Evolutionary conservation across 257 asterid species (phyloP).

Genomic region (Przewalskia tangutica): DNA sequence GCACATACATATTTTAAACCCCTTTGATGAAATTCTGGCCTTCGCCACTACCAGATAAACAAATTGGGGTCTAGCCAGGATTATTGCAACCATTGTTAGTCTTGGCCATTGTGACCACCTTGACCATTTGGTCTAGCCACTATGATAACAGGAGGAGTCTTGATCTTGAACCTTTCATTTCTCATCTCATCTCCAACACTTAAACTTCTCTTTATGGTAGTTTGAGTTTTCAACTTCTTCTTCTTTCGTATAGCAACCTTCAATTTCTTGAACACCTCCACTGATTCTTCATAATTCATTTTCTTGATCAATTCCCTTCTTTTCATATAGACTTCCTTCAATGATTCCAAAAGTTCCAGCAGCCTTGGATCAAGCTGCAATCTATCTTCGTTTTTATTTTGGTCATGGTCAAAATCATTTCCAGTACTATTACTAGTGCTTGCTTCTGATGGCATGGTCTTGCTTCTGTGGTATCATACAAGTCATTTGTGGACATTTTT

Average conservation of each 20-base stretch:
- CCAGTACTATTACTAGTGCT: background rate
- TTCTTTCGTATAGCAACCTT: conserved; percentile 15
- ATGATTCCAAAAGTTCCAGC: conserved; percentile 24
- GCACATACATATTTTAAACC: too few species aligned
- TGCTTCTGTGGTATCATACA: background rate
- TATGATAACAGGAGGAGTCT: conserved; percentile 37
- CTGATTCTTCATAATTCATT: conserved; percentile 21
- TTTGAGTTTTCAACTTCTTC: conserved; percentile 7
- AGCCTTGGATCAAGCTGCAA: conserved; percentile 27
- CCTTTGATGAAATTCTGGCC: too few species aligned
- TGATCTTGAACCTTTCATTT: conserved; percentile 33
- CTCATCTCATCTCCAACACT: conserved; percentile 36
- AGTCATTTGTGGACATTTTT: background rate
- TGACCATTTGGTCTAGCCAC: conserved; percentile 5
- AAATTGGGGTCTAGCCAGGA: too few species aligned
- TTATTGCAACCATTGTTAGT: background rate
- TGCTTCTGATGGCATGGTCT: background rate
- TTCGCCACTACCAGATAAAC: too few species aligned
- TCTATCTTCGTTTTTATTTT: conserved; percentile 50
- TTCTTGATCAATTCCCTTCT: conserved; percentile 29
- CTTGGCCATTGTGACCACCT: background rate
- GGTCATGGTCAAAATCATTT: background rate
- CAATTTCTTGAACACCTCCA: conserved; percentile 26
- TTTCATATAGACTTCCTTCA: conserved; percentile 28
- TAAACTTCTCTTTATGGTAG: background rate